These are phyloP conservation scores for slime mould (Dictyostelium discoideum) DNA, from an alignment of 78 protist genomes.

Conservation along the genomic window DNA sequence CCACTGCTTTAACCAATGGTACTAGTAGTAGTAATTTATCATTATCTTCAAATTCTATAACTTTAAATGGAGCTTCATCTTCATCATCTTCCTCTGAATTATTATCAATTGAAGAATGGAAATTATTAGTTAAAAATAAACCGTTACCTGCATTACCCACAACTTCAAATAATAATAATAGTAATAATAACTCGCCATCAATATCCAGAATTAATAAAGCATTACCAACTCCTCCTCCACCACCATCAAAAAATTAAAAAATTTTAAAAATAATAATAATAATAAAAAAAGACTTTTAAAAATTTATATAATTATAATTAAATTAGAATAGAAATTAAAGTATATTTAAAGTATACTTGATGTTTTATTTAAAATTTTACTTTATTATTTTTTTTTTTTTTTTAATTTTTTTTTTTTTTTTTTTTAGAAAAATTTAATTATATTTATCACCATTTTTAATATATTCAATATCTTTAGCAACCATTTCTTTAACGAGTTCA, in stretches of 20 bases:
- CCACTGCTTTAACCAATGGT: background rate
- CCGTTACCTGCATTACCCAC: constrained; percentile 61
- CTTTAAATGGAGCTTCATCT: background rate
- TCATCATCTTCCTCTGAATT: background rate
- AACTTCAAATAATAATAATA: background rate
- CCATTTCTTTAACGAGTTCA: constrained; percentile 93
- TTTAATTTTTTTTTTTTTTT: no score
- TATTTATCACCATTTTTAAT: constrained; percentile 55
- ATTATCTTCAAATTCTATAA: background rate
- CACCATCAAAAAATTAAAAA: background rate
- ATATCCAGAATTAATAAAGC: background rate
- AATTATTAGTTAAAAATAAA: constrained; percentile 43
- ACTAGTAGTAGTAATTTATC: background rate
- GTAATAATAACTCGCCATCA: constrained; percentile 2
- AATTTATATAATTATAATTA: no score
- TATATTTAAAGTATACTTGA: no score
- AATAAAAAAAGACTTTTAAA: background rate
- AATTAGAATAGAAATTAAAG: no score
- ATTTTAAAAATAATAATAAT: background rate
- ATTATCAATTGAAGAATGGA: constrained; percentile 47
- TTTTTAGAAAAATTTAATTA: constrained; percentile 17
- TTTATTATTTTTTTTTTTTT: background rate
- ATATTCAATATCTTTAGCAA: constrained; percentile 84
- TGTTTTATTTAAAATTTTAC: no score
- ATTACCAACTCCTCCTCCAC: constrained; percentile 34